Evolutionary conservation across 225 moss, liverwort and hornwort genomes (phyloP).

Genomic region (Bryum argenteum): DNA sequence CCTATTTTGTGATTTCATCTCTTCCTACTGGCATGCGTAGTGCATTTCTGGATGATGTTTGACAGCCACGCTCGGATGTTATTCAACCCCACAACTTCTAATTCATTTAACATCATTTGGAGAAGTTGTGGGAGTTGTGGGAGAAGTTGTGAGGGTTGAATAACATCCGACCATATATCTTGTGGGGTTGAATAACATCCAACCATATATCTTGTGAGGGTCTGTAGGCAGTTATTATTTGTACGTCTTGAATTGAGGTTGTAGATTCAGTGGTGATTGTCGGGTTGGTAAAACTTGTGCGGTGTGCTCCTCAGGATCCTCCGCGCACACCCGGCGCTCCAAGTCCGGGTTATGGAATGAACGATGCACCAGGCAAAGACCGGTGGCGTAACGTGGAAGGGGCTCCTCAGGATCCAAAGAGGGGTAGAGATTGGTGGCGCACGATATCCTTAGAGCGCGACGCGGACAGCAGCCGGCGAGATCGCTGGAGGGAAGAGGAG

Average conservation of each 20-base stretch:
- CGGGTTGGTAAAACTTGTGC: slow-evolving; percentile 26
- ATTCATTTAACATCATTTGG: no score
- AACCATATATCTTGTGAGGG: no score
- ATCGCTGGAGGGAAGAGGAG: slow-evolving; percentile 79
- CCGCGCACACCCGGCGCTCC: slow-evolving; percentile 71
- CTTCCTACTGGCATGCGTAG: background rate
- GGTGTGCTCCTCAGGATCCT: slow-evolving; percentile 59
- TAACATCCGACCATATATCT: no score
- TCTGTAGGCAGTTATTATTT: background rate
- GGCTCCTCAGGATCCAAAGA: slow-evolving; percentile 62
- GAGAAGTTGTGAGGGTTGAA: no score
- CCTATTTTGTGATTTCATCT: background rate
- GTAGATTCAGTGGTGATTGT: background rate
- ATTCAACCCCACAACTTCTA: no score
- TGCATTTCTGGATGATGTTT: slow-evolving; percentile 8
- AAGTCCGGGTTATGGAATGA: slow-evolving; percentile 65
- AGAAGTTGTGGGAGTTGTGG: no score
- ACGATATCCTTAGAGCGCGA: slow-evolving; percentile 72
- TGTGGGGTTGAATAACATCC: no score
- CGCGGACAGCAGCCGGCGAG: slow-evolving; percentile 63
- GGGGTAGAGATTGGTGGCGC: slow-evolving; percentile 73
- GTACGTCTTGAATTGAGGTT: slow-evolving; percentile 10
- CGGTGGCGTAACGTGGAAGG: slow-evolving; percentile 64
- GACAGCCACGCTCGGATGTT: slow-evolving; percentile 15
- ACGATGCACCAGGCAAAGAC: slow-evolving; percentile 65